Conservation (phyloP, 768 basidiomycete genomes). For the Collybia nuda region DNA sequence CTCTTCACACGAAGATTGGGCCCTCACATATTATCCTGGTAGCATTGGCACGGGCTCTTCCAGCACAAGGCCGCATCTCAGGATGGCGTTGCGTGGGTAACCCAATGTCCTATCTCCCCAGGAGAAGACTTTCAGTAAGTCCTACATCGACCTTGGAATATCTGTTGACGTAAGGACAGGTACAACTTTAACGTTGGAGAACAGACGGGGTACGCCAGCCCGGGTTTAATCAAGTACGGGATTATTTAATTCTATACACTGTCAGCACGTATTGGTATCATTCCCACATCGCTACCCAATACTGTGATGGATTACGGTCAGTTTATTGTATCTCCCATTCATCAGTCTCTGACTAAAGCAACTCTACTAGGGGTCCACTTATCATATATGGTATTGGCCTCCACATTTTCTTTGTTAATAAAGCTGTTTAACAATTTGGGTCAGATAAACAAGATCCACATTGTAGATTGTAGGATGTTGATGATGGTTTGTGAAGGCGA, state of each 20-base stretch:
- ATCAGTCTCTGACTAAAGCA: conserved; percentile 16
- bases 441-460: conserved; percentile 18
- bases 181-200: no score
- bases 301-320: conserved; percentile 56
- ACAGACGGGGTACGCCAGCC: no score
- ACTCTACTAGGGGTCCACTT: no score
- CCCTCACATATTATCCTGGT: no score
- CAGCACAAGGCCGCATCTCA: conserved; percentile 10
- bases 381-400: no score
- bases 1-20: neutral
- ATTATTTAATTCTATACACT: conserved; percentile 25
- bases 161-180: no score
- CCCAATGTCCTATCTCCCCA: conserved; percentile 37
- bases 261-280: conserved; percentile 28
- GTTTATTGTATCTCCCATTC: conserved; percentile 43
- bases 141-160: no score
- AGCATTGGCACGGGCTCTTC: conserved; percentile 12
- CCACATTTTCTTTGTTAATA: no score
- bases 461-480: neutral
- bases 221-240: neutral
- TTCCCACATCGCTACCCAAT: conserved; percentile 36
- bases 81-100: conserved; percentile 18
- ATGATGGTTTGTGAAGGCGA: neutral
- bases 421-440: no score
- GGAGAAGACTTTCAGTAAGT: conserved; percentile 21